Conservation (phyloP, 2,329 filamentous ascomycete genomes). For the Microdochium trichocladiopsis region DNA sequence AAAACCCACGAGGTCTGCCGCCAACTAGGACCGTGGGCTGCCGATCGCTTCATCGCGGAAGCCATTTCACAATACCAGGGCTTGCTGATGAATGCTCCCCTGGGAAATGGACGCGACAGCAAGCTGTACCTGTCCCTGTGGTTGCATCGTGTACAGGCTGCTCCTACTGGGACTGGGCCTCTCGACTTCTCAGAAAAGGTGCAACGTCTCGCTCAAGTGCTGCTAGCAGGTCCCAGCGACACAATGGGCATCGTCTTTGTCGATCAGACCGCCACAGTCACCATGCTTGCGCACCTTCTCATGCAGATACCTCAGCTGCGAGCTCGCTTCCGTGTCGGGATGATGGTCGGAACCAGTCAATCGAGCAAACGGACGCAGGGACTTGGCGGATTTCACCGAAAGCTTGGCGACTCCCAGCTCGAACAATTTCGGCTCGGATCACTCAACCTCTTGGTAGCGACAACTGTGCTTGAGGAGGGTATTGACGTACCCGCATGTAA, state of each 20-base stretch:
- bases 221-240: conserved; percentile 33
- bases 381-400: conserved; percentile 25
- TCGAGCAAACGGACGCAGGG: conserved; percentile 25
- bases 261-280: conserved; percentile 52
- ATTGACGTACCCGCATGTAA: conserved; percentile 62
- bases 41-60: conserved; percentile 55
- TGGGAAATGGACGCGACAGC: conserved; percentile 3
- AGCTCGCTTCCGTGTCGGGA: conserved; percentile 41
- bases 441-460: conserved; percentile 53
- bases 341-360: conserved; percentile 47
- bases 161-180: too few species aligned
- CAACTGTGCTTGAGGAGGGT: conserved; percentile 59
- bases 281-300: conserved; percentile 52
- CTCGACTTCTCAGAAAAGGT: conserved; percentile 50
- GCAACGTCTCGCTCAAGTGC: conserved; percentile 40
- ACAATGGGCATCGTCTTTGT: conserved; percentile 62
- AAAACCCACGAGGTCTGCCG: conserved; percentile 41
- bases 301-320: conserved; percentile 38
- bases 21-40: conserved; percentile 62
- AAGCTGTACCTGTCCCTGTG: conserved; percentile 29
- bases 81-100: conserved; percentile 4
- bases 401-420: conserved; percentile 25
- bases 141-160: conserved; percentile 29
- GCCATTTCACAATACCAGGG: conserved; percentile 29
- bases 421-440: conserved; percentile 45